Evolutionary conservation across 2,329 filamentous ascomycete species (phyloP).

Genomic region (Hysterium pulicare): DNA sequence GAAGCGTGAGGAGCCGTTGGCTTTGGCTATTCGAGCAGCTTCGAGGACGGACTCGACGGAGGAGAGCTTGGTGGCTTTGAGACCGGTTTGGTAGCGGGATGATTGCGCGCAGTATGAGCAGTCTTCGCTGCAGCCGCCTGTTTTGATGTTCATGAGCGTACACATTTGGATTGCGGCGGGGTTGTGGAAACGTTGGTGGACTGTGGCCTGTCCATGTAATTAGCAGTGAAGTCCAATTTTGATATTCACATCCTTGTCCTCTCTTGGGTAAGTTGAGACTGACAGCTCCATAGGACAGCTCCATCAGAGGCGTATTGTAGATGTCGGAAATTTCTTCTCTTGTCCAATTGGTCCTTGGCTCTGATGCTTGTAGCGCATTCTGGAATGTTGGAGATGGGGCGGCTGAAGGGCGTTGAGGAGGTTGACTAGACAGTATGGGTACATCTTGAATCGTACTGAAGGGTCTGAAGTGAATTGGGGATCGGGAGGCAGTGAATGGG

Average conservation of each 20-base stretch:
- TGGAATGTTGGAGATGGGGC: constrained; percentile 22
- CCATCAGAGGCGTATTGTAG: constrained; percentile 77
- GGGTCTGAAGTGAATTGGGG: constrained; percentile 4
- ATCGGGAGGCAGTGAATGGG: not conserved
- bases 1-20: constrained; percentile 84
- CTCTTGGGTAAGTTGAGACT: no score
- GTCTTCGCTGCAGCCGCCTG: constrained; percentile 86
- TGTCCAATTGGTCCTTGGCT: constrained; percentile 72
- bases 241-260: no score
- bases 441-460: constrained; percentile 34
- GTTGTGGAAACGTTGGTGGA: constrained; percentile 83
- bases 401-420: constrained; percentile 12
- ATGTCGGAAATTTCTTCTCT: constrained; percentile 76
- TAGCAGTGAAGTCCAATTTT: no score
- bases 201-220: constrained; percentile 68
- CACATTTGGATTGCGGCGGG: constrained; percentile 84
- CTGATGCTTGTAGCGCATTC: constrained; percentile 57
- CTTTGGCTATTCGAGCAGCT: constrained; percentile 72
- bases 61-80: constrained; percentile 76
- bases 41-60: constrained; percentile 76
- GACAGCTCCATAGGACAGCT: constrained; percentile 72
- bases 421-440: constrained; percentile 22
- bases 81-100: constrained; percentile 72
- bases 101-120: constrained; percentile 93
- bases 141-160: constrained; percentile 96